These are phyloP conservation scores for Aspergillus floridensis DNA, from an alignment of 2,329 filamentous ascomycete genomes.

Conservation along the genomic window DNA sequence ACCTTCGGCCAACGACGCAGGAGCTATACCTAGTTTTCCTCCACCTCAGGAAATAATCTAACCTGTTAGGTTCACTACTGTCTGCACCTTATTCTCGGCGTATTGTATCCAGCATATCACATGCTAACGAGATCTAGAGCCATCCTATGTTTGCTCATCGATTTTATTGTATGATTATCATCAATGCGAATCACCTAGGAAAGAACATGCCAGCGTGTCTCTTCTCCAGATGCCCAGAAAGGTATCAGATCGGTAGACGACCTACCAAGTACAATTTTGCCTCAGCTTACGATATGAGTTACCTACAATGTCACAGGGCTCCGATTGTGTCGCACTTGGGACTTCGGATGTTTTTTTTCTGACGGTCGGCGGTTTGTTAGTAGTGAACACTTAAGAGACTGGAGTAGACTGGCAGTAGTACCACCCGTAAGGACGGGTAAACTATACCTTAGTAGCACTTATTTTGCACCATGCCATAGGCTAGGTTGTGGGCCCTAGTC, in stretches of 20 bases:
- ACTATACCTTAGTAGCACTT: background rate
- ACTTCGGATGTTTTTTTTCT: background rate
- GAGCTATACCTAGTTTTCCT: background rate
- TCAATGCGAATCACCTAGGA: background rate
- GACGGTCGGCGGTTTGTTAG: background rate
- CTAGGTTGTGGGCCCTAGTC: constrained; percentile 12
- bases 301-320: constrained; percentile 7
- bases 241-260: background rate
- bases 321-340: background rate
- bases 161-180: background rate
- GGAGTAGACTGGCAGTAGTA: background rate
- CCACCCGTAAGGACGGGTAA: constrained; percentile 1
- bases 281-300: constrained; percentile 5
- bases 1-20: background rate
- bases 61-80: constrained; percentile 5
- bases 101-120: constrained; percentile 14
- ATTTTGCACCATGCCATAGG: constrained; percentile 15
- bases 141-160: background rate
- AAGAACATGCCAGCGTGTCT: background rate
- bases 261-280: background rate
- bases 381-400: too few relatives aligned
- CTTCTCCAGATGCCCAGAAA: background rate
- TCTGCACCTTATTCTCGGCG: constrained; percentile 1
- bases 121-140: constrained; percentile 10
- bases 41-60: background rate